Base-by-base conservation (phyloP, 768 basidiomycete genomes). In the Mycena galopus region DNA sequence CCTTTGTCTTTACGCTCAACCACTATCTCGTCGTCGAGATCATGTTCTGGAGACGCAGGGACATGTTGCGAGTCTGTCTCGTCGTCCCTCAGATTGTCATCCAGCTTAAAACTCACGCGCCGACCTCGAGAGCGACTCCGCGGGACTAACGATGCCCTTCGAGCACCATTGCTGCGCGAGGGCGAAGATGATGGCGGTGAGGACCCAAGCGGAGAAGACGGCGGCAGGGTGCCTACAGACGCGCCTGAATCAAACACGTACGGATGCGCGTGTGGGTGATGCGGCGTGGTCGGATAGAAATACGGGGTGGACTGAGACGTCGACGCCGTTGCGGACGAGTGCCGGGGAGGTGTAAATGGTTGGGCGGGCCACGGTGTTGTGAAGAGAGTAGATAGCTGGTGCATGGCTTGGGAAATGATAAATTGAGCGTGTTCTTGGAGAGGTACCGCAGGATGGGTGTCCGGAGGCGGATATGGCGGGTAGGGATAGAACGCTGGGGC, bases 41-140 rank as follows among this genome's bases (percentile, higher is more conserved):
- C 25, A 60, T 29, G 59, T 17, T 17, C 27, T 8, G 39, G 29
- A 30, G 33, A 33, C 16, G 29, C 27, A 60, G 37, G 14, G 8
- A 21, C 19, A n/a, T 32, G 35, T 11, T 12, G 44, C 64, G n/a
- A 37, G 14, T 67, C 58, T 14, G 39, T 33, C 12, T 60, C 62
- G 30, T 17, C 39, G 53, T 27, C 44, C 19, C 47, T 63, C n/a
- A 35, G 10, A 39, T 80, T 80, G 29, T 77, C 79, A 8, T 83
- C 83, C 25, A 89, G 73, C 69, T 80, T 83, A 77, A 92, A 92
- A 12, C 90, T 90, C 4, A 92, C 91, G 27, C 84, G 83, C 71
- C 91, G 84, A 12, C 88, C 90, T 50, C 86, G 79, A 17, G 90
- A 89, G 59, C 81, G 85, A 78, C 91, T 90, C 64, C 88, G 83